Evolutionary conservation across 1,284 basidiomycete genomes (phyloP).

Genomic region (Trichosporon sp.): DNA sequence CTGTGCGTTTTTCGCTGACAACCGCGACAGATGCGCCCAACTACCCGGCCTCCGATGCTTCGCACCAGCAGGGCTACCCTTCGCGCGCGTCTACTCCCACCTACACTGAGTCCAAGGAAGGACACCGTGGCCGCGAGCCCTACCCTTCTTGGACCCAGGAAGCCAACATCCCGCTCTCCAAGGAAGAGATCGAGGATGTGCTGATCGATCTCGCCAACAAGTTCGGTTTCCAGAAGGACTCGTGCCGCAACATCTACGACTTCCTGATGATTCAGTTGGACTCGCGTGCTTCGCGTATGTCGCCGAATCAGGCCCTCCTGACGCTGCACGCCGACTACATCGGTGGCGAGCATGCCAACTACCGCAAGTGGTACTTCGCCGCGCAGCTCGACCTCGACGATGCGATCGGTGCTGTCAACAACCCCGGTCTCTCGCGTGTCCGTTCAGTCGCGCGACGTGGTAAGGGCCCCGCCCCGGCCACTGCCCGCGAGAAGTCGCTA

Average conservation of each 20-base stretch:
- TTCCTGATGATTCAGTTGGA: slow-evolving; percentile 98
- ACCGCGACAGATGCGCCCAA: slow-evolving; percentile 17
- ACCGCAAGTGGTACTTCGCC: slow-evolving; percentile 99
- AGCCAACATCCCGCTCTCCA: slow-evolving; percentile 88
- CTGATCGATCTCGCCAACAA: slow-evolving; percentile 97
- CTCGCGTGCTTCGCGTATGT: slow-evolving; percentile 94
- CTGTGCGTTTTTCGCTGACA: neutral
- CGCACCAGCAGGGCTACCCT: slow-evolving; percentile 39
- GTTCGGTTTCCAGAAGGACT: slow-evolving; percentile 94
- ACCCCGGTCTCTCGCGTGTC: slow-evolving; percentile 80
- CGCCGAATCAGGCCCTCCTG: slow-evolving; percentile 87
- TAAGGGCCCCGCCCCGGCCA: slow-evolving; percentile 51
- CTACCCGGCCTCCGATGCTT: slow-evolving; percentile 34
- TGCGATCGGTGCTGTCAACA: slow-evolving; percentile 87
- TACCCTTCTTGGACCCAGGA: slow-evolving; percentile 86
- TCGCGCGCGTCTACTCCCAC: slow-evolving; percentile 50
- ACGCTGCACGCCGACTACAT: slow-evolving; percentile 99
- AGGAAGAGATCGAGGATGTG: slow-evolving; percentile 99
- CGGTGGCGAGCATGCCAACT: slow-evolving; percentile 93
- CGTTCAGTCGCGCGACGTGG: slow-evolving; percentile 65
- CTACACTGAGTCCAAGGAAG: slow-evolving; percentile 54
- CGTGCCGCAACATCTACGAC: slow-evolving; percentile 71
- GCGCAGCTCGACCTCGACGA: slow-evolving; percentile 98
- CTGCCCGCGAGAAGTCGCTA: slow-evolving; percentile 72
- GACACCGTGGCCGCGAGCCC: slow-evolving; percentile 57